A percentile compares a stretch with the other conserved stretches of the same genome.
phyloP scores from a whole-genome alignment of 371 early-diverging fungal genomes.

The Homolaphlyctis polyrhiza region DNA sequence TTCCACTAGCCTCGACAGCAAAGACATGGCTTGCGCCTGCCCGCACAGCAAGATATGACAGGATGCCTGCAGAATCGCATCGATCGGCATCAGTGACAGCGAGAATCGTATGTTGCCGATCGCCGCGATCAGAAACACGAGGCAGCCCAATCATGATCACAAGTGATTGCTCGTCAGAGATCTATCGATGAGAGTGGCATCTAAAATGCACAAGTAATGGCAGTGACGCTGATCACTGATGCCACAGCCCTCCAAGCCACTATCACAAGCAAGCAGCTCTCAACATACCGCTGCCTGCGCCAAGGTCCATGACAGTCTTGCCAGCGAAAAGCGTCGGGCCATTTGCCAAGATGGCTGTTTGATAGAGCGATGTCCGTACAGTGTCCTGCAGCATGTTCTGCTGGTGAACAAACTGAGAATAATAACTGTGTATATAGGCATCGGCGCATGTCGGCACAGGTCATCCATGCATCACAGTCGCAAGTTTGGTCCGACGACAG shows the following conservation, averaged over 20 bases:
- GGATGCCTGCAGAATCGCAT: constrained; percentile 70
- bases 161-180: too few relatives aligned
- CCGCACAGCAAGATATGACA: constrained; percentile 91
- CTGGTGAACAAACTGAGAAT: constrained; percentile 95
- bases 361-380: constrained; percentile 92
- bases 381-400: constrained; percentile 97
- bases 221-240: neutral
- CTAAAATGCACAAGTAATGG: neutral
- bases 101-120: neutral
- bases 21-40: constrained; percentile 89
- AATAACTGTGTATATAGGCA: constrained; percentile 58
- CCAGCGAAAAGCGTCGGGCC: constrained; percentile 65
- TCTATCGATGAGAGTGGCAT: too few relatives aligned
- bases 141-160: neutral
- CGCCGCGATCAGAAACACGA: neutral
- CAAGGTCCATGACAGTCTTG: constrained; percentile 91
- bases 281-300: constrained; percentile 65
- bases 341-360: constrained; percentile 80
- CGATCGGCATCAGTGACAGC: too few relatives aligned
- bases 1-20: constrained; percentile 93
- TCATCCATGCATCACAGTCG: too few relatives aligned
- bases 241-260: neutral
- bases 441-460: too few relatives aligned
- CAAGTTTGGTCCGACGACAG: too few relatives aligned
- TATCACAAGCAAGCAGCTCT: too few relatives aligned